Conservation (phyloP, 768 basidiomycete genomes). For the Suillus decipiens region DNA sequence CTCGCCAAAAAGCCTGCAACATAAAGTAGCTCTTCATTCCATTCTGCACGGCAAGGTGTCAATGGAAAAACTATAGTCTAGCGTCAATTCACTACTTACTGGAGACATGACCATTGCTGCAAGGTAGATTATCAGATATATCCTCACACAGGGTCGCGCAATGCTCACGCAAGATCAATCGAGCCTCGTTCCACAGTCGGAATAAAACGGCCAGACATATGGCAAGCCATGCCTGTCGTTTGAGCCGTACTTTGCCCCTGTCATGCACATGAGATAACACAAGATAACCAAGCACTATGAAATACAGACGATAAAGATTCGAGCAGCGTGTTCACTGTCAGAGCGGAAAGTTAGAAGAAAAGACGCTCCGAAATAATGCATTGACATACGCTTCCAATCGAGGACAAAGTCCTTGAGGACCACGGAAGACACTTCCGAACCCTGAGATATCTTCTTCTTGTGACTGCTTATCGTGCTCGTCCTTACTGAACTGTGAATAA, state of each 20-base stretch:
- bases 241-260: slow-evolving; percentile 90
- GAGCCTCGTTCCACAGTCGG: slow-evolving; percentile 93
- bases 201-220: slow-evolving; percentile 79
- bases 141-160: background rate
- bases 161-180: slow-evolving; percentile 73
- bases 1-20: slow-evolving; percentile 82
- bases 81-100: slow-evolving; percentile 41
- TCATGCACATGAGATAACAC: background rate
- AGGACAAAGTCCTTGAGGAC: slow-evolving; percentile 68
- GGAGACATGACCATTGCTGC: slow-evolving; percentile 79
- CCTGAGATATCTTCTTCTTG: slow-evolving; percentile 58
- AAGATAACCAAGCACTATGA: background rate
- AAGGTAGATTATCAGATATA: slow-evolving; percentile 2
- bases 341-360: slow-evolving; percentile 33
- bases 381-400: slow-evolving; percentile 69
- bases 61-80: background rate
- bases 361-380: background rate
- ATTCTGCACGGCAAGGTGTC: slow-evolving; percentile 46
- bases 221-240: slow-evolving; percentile 73
- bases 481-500: slow-evolving; percentile 61
- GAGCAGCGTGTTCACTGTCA: slow-evolving; percentile 50
- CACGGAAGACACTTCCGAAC: slow-evolving; percentile 69
- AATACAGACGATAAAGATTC: slow-evolving; percentile 70
- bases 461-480: slow-evolving; percentile 68
- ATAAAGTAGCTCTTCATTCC: slow-evolving; percentile 88